Evolutionary conservation across 306 rosid species (phyloP), one percentile per base, ranked within the genome.

Genomic region (Rubus parviflorus): DNA sequence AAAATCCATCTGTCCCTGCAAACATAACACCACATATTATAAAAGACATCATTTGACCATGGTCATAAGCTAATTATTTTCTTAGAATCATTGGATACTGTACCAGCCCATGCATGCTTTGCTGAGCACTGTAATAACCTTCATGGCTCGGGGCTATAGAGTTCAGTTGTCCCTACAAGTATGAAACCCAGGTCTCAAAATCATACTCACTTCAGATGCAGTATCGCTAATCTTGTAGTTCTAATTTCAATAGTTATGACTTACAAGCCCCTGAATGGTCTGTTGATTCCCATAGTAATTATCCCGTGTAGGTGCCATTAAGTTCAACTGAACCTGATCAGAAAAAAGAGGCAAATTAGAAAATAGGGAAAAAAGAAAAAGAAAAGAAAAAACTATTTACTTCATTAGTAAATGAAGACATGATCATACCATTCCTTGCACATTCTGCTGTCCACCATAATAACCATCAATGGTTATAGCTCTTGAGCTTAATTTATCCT

Each of bases 1-100:
- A 85, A 92, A 95, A 77, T 95, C 99, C 92, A 92, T 87, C 58
- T 94, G 98, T 78, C 93, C 97, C 99, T 95, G 97, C 87, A 90
- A 73, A 72, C 76, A 84, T 57, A 68, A 65, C 61, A 61, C 53
- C 64, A 35, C 73, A 64, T 61, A 61, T 62, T 60, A 80, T 85
- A 78, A 70, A 79, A 58, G 16, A 61, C 51, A 73, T 75, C 74
- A 70, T 10, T 78, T 48, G 79, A 69, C 69, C 60, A 73, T 58
- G 75, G 63, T 45, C 49, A 66, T 66, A 65, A 60, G 54, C 64
- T 74, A 49, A 80, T 81, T 43, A 62, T 63, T 83, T 83, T 30
- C 40, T 52, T 56, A 43, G 75, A 43, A 25, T 76, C 71, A 78
- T 23, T 68, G 76, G 73, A 74, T 74, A 78, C 74, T 82, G 80